A percentile compares a stretch with the other conserved stretches of the same genome.
Evolutionary conservation across 2,329 filamentous ascomycete species (phyloP).

Genomic region (Mycosphaerella sp.): DNA sequence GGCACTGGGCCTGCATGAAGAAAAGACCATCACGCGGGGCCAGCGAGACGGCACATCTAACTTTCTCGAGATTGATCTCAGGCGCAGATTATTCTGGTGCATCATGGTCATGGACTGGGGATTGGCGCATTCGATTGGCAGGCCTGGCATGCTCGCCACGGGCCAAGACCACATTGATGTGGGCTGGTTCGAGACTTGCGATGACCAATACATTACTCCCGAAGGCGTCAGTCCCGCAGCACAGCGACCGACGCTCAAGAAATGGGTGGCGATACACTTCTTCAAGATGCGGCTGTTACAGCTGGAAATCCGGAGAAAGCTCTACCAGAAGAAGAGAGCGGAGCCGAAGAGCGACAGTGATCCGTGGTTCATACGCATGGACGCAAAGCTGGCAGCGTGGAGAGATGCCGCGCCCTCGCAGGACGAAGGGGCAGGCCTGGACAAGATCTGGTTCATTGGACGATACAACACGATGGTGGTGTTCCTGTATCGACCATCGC

Average conservation of each 20-base stretch:
- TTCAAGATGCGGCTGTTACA: slow-evolving; percentile 86
- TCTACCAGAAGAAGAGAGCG: slow-evolving; percentile 77
- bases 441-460: slow-evolving; percentile 57
- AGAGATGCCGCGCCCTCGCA: slow-evolving; percentile 66
- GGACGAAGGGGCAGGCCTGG: slow-evolving; percentile 62
- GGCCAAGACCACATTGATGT: slow-evolving; percentile 78
- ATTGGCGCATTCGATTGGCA: slow-evolving; percentile 77
- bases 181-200: slow-evolving; percentile 71
- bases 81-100: slow-evolving; percentile 80
- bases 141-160: slow-evolving; percentile 78
- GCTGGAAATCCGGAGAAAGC: slow-evolving; percentile 74
- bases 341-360: slow-evolving; percentile 73
- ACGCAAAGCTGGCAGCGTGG: slow-evolving; percentile 73
- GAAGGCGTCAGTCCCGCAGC: slow-evolving; percentile 65
- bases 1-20: slow-evolving; percentile 78
- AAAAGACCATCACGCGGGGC: slow-evolving; percentile 71
- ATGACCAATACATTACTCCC: slow-evolving; percentile 75
- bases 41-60: slow-evolving; percentile 56
- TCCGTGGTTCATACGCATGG: slow-evolving; percentile 80
- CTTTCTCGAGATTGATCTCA: slow-evolving; percentile 77
- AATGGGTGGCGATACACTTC: slow-evolving; percentile 85
- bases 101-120: slow-evolving; percentile 83
- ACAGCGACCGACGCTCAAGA: slow-evolving; percentile 64
- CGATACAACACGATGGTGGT: slow-evolving; percentile 84
- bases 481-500: slow-evolving; percentile 81